Evolutionary conservation across 441 rosid species (phyloP).

Genomic region (Francoa sonchifolia): DNA sequence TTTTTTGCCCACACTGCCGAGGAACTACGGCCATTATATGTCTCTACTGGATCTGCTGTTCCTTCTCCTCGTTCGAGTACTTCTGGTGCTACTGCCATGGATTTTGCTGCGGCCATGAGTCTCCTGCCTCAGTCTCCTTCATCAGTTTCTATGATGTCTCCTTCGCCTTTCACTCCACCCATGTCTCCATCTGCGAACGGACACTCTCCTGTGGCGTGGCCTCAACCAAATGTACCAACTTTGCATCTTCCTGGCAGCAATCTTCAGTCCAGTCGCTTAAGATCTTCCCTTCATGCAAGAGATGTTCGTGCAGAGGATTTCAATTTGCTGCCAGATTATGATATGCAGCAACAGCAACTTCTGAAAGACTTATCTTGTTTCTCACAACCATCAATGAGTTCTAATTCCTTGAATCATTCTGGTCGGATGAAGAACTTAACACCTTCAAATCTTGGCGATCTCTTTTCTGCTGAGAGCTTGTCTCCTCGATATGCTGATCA

Average conservation of each 20-base stretch:
- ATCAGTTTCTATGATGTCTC: constrained; percentile 44
- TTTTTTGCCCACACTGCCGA: constrained; percentile 65
- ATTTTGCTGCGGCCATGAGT: constrained; percentile 50
- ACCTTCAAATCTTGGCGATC: constrained; percentile 62
- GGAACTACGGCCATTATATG: constrained; percentile 57
- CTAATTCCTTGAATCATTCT: constrained; percentile 44
- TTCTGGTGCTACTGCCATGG: constrained; percentile 43
- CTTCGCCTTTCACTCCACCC: constrained; percentile 53
- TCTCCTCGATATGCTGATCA: constrained; percentile 53
- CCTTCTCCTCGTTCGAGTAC: constrained; percentile 53
- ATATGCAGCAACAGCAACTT: constrained; percentile 51
- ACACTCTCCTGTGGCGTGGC: constrained; percentile 49
- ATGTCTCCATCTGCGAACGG: constrained; percentile 61
- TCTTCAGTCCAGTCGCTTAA: constrained; percentile 51
- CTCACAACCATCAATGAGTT: constrained; percentile 22
- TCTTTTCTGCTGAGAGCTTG: constrained; percentile 54
- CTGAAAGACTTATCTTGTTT: constrained; percentile 34
- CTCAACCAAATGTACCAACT: constrained; percentile 59
- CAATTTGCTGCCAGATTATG: constrained; percentile 40
- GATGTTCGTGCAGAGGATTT: constrained; percentile 45
- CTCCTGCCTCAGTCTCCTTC: constrained; percentile 58
- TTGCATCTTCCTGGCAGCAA: constrained; percentile 56
- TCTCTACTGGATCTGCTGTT: constrained; percentile 63
- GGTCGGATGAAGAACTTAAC: constrained; percentile 47
- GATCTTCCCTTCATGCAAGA: constrained; percentile 53